A percentile compares a stretch with the other conserved stretches of the same genome.
These are phyloP conservation scores for Punica granatum DNA, from an alignment of 345 rosid species.

Conservation along the genomic window DNA sequence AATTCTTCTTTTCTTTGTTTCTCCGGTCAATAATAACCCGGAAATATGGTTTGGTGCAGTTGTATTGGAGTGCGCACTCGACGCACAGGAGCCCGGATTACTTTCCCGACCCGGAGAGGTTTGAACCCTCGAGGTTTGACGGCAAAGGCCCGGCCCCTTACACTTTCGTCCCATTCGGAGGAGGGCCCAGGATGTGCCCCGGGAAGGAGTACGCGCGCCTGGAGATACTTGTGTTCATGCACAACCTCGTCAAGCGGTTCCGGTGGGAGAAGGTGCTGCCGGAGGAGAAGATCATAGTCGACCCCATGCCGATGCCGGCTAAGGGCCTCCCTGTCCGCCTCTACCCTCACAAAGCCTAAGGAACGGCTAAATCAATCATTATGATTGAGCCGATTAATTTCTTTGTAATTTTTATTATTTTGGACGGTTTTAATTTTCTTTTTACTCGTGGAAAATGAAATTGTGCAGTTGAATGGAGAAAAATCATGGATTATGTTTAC, in stretches of 20 bases:
- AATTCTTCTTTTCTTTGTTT: not conserved
- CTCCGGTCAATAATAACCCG: no score
- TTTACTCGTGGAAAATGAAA: not conserved
- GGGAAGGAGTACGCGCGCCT: constrained; percentile 30
- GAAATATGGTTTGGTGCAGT: constrained; percentile 8
- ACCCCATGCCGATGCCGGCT: constrained; percentile 28
- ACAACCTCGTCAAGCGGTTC: constrained; percentile 25
- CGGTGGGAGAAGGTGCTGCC: constrained; percentile 20
- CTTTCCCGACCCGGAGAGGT: constrained; percentile 27
- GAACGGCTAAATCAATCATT: no score
- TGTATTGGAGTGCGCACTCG: constrained; percentile 31
- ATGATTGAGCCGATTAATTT: no score
- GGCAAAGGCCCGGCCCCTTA: constrained; percentile 28
- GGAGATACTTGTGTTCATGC: constrained; percentile 33
- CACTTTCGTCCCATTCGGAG: constrained; percentile 33
- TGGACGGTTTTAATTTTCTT: no score
- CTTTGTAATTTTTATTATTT: no score
- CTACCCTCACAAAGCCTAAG: constrained; percentile 18
- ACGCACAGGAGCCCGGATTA: constrained; percentile 19
- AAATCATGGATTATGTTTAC: no score
- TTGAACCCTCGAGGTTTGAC: constrained; percentile 25
- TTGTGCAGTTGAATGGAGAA: not conserved
- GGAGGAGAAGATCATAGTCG: constrained; percentile 22
- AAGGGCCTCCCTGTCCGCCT: constrained; percentile 32
- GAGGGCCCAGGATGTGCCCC: constrained; percentile 38